phyloP scores from a whole-genome alignment of 1,284 basidiomycete genomes.

The Fomitopsis palustris region DNA sequence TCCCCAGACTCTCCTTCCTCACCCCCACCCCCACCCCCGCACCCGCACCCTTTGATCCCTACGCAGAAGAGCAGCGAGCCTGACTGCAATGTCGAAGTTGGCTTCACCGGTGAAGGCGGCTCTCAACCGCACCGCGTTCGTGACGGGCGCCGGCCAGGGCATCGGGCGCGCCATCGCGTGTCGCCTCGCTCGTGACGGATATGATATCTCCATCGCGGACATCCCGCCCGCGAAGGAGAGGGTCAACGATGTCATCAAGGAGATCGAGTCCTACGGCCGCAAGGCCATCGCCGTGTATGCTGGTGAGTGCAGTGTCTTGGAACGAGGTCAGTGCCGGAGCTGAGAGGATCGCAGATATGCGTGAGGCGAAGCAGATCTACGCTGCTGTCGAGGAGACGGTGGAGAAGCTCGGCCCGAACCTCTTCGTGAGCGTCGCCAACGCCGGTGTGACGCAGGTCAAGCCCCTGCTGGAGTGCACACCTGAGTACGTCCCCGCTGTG shows the following conservation, averaged over 20 bases:
- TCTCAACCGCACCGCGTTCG: slow-evolving; percentile 32
- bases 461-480: slow-evolving; percentile 30
- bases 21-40: neutral
- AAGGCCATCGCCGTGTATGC: slow-evolving; percentile 28
- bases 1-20: neutral
- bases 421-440: slow-evolving; percentile 37
- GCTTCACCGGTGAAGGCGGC: slow-evolving; percentile 28
- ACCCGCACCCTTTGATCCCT: neutral
- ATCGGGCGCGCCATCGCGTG: slow-evolving; percentile 40
- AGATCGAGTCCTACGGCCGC: slow-evolving; percentile 31
- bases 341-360: slow-evolving; percentile 20
- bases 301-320: slow-evolving; percentile 19
- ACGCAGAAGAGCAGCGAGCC: neutral
- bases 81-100: slow-evolving; percentile 12
- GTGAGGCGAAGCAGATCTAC: slow-evolving; percentile 31
- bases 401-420: slow-evolving; percentile 28
- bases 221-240: slow-evolving; percentile 26
- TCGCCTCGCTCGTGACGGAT: slow-evolving; percentile 39
- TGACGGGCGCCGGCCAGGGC: slow-evolving; percentile 40
- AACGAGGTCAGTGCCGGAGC: too few relatives aligned
- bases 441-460: slow-evolving; percentile 35
- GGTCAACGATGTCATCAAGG: slow-evolving; percentile 28
- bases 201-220: slow-evolving; percentile 37
- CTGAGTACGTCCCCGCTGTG: slow-evolving; percentile 19
- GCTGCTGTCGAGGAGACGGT: slow-evolving; percentile 30